These are phyloP conservation scores for Penicillium verrucosum DNA, from an alignment of 2,329 filamentous ascomycete genomes.

Conservation along the genomic window DNA sequence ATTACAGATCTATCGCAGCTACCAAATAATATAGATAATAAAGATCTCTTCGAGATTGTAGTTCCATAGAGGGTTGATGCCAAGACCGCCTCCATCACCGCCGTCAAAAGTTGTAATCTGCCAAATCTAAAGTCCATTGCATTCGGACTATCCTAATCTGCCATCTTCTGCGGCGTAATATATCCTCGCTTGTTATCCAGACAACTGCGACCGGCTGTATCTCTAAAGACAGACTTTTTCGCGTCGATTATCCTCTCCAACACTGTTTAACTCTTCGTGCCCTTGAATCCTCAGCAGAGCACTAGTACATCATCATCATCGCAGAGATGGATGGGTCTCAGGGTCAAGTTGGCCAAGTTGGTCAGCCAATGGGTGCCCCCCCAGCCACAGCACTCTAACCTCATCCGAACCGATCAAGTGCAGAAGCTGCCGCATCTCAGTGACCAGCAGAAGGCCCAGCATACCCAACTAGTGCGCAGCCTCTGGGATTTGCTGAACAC, in stretches of 20 bases:
- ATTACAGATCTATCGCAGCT: too few species aligned
- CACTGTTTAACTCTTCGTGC: not conserved
- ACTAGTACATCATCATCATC: constrained; percentile 2
- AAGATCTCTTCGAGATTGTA: not conserved
- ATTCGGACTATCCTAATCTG: not conserved
- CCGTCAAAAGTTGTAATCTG: constrained; percentile 1
- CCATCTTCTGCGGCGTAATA: not conserved
- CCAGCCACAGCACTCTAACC: constrained; percentile 43
- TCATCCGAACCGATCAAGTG: constrained; percentile 54
- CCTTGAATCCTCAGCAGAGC: not conserved
- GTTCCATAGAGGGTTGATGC: not conserved
- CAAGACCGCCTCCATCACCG: constrained; percentile 6
- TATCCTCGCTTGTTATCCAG: not conserved
- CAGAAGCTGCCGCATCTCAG: constrained; percentile 52
- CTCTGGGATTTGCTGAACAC: constrained; percentile 54
- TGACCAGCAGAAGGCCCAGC: constrained; percentile 55
- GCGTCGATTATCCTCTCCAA: not conserved
- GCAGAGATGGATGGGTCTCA: constrained; percentile 35
- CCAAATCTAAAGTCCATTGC: not conserved
- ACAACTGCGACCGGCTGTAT: not conserved
- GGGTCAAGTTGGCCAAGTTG: constrained; percentile 25
- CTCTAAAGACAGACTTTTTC: not conserved
- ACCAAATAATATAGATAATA: not conserved
- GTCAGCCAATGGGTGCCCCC: constrained; percentile 32
- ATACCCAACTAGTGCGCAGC: constrained; percentile 52